phyloP scores from a whole-genome alignment of 345 rosid species.

The Eucalyptus decipiens region DNA sequence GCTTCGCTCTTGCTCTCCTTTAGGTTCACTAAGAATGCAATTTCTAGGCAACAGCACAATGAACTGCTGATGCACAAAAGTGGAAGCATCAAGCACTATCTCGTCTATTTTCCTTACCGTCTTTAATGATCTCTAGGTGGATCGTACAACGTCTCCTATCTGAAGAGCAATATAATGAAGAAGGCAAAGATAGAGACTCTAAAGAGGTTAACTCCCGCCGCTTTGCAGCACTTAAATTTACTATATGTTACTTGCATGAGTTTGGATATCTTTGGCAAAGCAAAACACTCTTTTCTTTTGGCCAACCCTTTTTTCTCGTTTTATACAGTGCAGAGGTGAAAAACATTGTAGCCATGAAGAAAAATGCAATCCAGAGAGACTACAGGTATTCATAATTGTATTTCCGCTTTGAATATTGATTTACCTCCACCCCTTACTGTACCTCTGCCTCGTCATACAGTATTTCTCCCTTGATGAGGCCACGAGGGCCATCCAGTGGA shows the following conservation, averaged over 20 bases:
- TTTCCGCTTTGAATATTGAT: not conserved
- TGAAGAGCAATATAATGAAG: constrained; percentile 85
- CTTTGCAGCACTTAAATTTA: not conserved
- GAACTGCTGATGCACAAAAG: not conserved
- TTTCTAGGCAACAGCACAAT: not conserved
- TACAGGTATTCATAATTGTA: constrained; percentile 27
- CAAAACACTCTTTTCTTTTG: too few species aligned
- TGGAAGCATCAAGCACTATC: not conserved
- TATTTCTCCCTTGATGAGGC: not conserved
- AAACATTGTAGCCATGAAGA: constrained; percentile 61
- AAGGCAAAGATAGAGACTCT: constrained; percentile 71
- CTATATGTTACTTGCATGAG: not conserved
- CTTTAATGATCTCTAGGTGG: constrained; percentile 25
- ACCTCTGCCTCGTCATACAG: constrained; percentile 1
- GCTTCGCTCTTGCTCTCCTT: not conserved
- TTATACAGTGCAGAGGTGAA: constrained; percentile 67
- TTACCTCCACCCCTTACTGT: not conserved
- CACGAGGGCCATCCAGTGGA: not conserved
- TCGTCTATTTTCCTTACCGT: not conserved
- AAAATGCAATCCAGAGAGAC: constrained; percentile 44
- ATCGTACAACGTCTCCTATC: constrained; percentile 43
- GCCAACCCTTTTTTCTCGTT: not conserved
- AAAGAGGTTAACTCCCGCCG: constrained; percentile 33
- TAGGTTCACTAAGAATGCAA: not conserved
- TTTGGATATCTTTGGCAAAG: not conserved